Base-by-base conservation (phyloP, 208 protist genomes). In the Porcisia hertigi region DNA sequence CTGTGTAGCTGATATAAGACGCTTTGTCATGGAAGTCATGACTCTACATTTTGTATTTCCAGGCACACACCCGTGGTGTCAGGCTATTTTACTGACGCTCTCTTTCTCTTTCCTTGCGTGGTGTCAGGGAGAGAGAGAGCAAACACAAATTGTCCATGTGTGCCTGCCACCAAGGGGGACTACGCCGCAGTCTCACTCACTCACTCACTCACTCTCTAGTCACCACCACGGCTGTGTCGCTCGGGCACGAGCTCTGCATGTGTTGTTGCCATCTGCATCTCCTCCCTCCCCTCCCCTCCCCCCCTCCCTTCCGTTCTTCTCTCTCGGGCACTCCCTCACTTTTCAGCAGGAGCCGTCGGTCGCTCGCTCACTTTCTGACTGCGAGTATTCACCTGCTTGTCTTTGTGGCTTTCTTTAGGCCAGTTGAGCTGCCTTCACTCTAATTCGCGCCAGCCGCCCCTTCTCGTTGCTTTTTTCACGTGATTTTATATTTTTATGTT, bases 361-460 rank as follows among this genome's bases (percentile, higher is more conserved):
- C 25, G 39, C 59, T 36, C 16, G 39, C 59, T 11, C 59, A 36
- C 30, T 7, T n/a, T 8, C 59, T 64, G 14, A 25, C 34, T 64
- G 59, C 25, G n/a, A 62, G 5, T 43, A 6, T 66, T 53, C 66
- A 69, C 41, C n/a, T 83, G 45, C 59, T 59, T 14, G 47, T 43
- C 60, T 5, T 64, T 64, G 34, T 75, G 59, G 69, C 47, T 69
- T 76, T 74, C 18, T 55, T 75, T 69, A 14, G 55, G 11, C 2
- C 6, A 5, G 0, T 41, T 25, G 62, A 43, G 30, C 30, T 30
- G 30, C 30, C 30, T 30, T 30, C 30, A 30, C 30, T 30, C 30
- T 30, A 30, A 30, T 30, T 30, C 30, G 30, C 30, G 30, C 63
- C 43, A 2, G 23, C 18, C 23, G 20, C n/a, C 0, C 59, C 34